Percentiles rank a stretch among this genome's conserved stretches.
Evolutionary conservation across 1,284 basidiomycete species (phyloP).

Genomic region (Acaromyces ingoldii): DNA sequence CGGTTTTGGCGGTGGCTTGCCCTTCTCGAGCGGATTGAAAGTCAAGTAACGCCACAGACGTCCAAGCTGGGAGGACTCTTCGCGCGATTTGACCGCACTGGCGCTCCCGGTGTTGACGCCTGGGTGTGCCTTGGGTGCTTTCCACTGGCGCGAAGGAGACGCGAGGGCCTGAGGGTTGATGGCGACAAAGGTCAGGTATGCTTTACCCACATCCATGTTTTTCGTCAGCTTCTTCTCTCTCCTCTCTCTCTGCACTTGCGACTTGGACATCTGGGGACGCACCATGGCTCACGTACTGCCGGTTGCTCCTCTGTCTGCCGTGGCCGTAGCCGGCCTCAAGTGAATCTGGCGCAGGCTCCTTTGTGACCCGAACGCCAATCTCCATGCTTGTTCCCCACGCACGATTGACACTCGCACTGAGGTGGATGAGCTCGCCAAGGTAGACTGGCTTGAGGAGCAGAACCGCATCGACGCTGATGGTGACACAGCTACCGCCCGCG

Average conservation of each 20-base stretch:
- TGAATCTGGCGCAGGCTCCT: not conserved
- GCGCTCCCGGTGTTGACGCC: not conserved
- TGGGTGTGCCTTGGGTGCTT: not conserved
- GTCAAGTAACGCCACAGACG: too few relatives aligned
- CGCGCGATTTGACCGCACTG: too few relatives aligned
- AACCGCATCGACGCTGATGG: constrained; percentile 50
- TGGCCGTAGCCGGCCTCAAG: not conserved
- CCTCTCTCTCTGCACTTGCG: not conserved
- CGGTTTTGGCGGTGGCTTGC: constrained; percentile 15
- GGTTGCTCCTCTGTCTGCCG: not conserved
- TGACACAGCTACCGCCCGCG: constrained; percentile 49
- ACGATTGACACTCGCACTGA: constrained; percentile 51
- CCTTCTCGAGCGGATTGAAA: too few relatives aligned
- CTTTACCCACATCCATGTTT: not conserved
- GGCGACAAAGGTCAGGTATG: constrained; percentile 53
- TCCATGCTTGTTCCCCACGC: constrained; percentile 52
- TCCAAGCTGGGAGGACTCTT: too few relatives aligned
- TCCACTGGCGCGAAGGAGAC: too few relatives aligned
- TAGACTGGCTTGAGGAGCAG: constrained; percentile 42
- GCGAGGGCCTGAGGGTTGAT: too few relatives aligned
- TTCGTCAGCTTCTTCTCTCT: not conserved
- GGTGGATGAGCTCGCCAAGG: constrained; percentile 41
- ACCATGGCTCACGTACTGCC: constrained; percentile 3
- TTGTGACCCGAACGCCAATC: constrained; percentile 50
- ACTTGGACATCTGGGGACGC: too few relatives aligned